These are phyloP conservation scores for Phaffia australis DNA, from an alignment of 768 basidiomycete genomes.

Conservation along the genomic window DNA sequence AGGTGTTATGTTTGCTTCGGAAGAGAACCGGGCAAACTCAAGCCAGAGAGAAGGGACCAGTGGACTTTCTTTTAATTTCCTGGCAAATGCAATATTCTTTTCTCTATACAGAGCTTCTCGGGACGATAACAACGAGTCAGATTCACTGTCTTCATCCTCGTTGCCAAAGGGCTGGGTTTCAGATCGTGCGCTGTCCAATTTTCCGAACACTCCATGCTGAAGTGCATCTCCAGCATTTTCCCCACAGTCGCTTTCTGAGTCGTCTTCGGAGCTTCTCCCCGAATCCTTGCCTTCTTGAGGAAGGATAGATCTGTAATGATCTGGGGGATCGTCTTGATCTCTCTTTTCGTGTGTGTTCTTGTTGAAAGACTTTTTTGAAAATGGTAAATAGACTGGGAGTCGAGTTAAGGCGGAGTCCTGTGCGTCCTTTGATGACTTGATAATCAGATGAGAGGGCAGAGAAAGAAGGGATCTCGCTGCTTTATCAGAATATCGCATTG, in stretches of 20 bases:
- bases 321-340: not conserved
- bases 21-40: conserved; percentile 32
- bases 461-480: not conserved
- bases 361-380: not conserved
- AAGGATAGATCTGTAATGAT: not conserved
- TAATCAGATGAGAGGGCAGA: not conserved
- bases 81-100: conserved; percentile 31
- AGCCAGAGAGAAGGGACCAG: conserved; percentile 35
- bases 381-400: conserved; percentile 1
- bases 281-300: conserved; percentile 2
- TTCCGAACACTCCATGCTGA: conserved; percentile 30
- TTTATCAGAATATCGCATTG: conserved; percentile 14
- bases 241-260: conserved; percentile 8
- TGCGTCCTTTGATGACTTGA: not conserved
- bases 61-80: conserved; percentile 30
- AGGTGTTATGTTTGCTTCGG: conserved; percentile 19
- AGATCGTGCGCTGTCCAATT: conserved; percentile 4
- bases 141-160: conserved; percentile 28
- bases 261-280: conserved; percentile 1
- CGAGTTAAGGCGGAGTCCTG: no score
- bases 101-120: conserved; percentile 29
- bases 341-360: not conserved
- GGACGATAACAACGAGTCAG: conserved; percentile 10
- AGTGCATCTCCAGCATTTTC: conserved; percentile 29
- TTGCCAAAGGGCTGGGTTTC: conserved; percentile 21